phyloP scores from a whole-genome alignment of 306 rosid genomes.

The Quercus ilex region DNA sequence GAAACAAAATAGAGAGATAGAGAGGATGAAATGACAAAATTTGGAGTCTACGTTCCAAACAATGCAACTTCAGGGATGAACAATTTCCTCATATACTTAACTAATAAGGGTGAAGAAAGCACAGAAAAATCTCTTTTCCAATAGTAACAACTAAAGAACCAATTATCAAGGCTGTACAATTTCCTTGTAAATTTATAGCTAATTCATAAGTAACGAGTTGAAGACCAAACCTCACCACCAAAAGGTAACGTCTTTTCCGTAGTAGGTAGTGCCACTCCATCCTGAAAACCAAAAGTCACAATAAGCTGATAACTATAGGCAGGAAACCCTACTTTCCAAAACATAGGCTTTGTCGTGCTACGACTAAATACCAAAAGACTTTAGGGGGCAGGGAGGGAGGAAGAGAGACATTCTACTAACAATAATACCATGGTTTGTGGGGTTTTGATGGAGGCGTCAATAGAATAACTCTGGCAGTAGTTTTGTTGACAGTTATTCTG shows the following conservation, averaged over 20 bases:
- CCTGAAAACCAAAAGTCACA: slow-evolving; percentile 49
- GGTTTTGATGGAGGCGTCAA: too few relatives aligned
- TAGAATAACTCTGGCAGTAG: too few relatives aligned
- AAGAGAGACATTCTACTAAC: too few relatives aligned
- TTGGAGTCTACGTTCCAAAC: neutral
- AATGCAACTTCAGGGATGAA: neutral
- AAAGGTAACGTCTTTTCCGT: slow-evolving; percentile 84
- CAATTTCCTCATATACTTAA: neutral
- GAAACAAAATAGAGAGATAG: too few relatives aligned
- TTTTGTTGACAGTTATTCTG: too few relatives aligned
- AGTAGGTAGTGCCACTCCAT: slow-evolving; percentile 79
- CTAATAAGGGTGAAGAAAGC: neutral
- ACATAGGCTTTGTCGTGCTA: slow-evolving; percentile 12
- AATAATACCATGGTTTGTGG: too few relatives aligned
- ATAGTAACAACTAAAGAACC: neutral
- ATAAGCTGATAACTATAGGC: slow-evolving; percentile 20
- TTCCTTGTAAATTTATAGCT: slow-evolving; percentile 7
- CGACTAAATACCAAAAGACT: neutral
- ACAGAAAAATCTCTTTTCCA: neutral
- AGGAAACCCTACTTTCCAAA: slow-evolving; percentile 5
- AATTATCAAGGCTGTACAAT: slow-evolving; percentile 1
- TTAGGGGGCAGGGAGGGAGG: too few relatives aligned
- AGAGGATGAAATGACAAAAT: neutral
- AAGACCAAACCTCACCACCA: slow-evolving; percentile 85
- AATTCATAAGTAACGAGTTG: slow-evolving; percentile 12